Percentiles rank a stretch among this genome's conserved stretches.
Evolutionary conservation across 1,284 basidiomycete species (phyloP).

Genomic region (Ceratobasidium sp.): DNA sequence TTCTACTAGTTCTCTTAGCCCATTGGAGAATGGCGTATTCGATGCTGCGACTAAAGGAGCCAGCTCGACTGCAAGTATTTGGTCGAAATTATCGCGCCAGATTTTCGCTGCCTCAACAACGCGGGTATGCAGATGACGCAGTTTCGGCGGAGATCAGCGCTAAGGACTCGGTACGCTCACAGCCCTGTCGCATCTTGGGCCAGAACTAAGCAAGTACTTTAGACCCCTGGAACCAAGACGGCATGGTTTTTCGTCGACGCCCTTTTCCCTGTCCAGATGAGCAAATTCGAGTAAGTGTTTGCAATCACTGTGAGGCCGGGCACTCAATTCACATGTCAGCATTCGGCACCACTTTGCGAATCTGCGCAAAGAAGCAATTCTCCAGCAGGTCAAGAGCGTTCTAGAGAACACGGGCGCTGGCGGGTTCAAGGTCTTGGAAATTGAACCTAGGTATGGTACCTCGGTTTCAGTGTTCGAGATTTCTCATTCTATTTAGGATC

Average conservation of each 20-base stretch:
- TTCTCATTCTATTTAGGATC: constrained; percentile 7
- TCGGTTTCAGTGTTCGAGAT: background rate
- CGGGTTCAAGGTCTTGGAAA: constrained; percentile 66
- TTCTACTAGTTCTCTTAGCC: background rate
- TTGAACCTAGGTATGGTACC: constrained; percentile 58
- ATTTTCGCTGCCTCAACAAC: constrained; percentile 5
- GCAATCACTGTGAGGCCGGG: background rate
- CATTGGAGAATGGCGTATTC: constrained; percentile 20
- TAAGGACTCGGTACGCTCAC: constrained; percentile 34
- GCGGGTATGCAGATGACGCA: constrained; percentile 22
- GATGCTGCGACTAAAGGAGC: constrained; percentile 23
- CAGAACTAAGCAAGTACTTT: background rate
- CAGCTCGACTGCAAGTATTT: constrained; percentile 30
- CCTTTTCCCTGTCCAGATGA: constrained; percentile 32
- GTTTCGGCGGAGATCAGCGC: constrained; percentile 39
- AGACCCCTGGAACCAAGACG: constrained; percentile 39
- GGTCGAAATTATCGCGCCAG: constrained; percentile 31
- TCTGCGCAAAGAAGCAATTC: constrained; percentile 31
- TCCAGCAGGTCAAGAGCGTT: constrained; percentile 22
- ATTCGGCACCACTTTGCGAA: constrained; percentile 32
- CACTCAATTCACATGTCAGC: background rate
- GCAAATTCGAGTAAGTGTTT: constrained; percentile 36
- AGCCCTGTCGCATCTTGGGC: constrained; percentile 13
- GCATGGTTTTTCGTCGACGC: constrained; percentile 34
- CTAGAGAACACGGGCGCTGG: constrained; percentile 59